phyloP scores from a whole-genome alignment of 1,284 basidiomycete genomes.

The Ceratobasidium sp. region DNA sequence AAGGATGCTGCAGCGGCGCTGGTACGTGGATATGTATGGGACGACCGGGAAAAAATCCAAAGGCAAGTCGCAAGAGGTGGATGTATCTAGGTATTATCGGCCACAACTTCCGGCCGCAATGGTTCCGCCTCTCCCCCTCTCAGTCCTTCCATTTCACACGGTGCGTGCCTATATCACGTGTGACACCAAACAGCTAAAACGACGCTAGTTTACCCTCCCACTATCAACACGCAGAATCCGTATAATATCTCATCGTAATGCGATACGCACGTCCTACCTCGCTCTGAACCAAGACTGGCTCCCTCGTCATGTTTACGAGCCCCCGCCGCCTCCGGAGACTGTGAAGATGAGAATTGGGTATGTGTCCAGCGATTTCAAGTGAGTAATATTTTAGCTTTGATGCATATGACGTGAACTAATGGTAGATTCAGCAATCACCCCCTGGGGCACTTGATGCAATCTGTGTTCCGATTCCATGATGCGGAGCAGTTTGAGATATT shows the following conservation, averaged over 20 bases:
- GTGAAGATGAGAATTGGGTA: constrained; percentile 66
- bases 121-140: constrained; percentile 61
- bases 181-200: constrained; percentile 22
- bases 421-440: constrained; percentile 63
- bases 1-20: constrained; percentile 62
- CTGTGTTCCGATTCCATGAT: constrained; percentile 67
- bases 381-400: constrained; percentile 44
- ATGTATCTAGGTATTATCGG: constrained; percentile 52
- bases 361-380: constrained; percentile 69
- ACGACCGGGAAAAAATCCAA: constrained; percentile 48
- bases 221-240: constrained; percentile 63
- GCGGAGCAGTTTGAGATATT: constrained; percentile 61
- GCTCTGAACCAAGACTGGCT: constrained; percentile 64
- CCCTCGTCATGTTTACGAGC: constrained; percentile 62
- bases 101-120: constrained; percentile 57
- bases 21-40: constrained; percentile 63
- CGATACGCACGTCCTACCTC: constrained; percentile 64
- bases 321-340: constrained; percentile 62
- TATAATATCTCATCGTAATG: constrained; percentile 68
- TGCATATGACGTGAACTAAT: constrained; percentile 35
- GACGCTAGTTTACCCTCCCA: constrained; percentile 65
- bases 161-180: constrained; percentile 52
- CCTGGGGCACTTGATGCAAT: constrained; percentile 71
- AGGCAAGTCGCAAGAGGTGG: constrained; percentile 28
- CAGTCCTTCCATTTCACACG: constrained; percentile 70